These are phyloP conservation scores for Xylariaceae sp. DNA, from an alignment of 2,329 filamentous ascomycete species.

Conservation along the genomic window DNA sequence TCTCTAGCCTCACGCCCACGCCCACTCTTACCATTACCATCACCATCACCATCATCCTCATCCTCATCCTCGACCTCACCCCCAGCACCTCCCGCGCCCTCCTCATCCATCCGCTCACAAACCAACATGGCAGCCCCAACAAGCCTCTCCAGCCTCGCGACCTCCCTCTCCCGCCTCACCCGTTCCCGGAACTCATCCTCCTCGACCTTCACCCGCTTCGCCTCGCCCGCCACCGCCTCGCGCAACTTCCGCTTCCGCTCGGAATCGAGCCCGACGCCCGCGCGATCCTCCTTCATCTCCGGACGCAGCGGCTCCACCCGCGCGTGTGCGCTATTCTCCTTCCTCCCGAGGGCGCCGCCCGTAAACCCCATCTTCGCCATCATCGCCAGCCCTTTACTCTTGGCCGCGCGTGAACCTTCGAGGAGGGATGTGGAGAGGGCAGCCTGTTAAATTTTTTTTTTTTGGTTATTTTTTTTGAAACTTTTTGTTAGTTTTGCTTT, in stretches of 20 bases:
- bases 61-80: background rate
- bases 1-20: constrained; percentile 14
- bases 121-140: constrained; percentile 76
- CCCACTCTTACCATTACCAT: no score
- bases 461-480: no score
- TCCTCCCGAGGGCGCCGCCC: constrained; percentile 67
- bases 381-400: constrained; percentile 88
- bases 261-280: constrained; percentile 76
- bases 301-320: constrained; percentile 65
- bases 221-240: constrained; percentile 53
- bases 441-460: constrained; percentile 28
- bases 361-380: constrained; percentile 95
- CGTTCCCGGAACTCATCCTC: constrained; percentile 69
- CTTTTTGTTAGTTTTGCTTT: no score
- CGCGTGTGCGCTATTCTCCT: constrained; percentile 34
- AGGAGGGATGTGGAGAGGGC: constrained; percentile 72
- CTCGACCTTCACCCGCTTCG: constrained; percentile 58
- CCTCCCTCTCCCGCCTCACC: constrained; percentile 64
- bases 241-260: constrained; percentile 73
- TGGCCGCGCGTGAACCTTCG: constrained; percentile 43
- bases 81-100: constrained; percentile 29
- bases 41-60: background rate
- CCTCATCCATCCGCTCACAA: constrained; percentile 67
- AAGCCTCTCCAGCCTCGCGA: constrained; percentile 61
- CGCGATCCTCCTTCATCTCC: constrained; percentile 69